These are phyloP conservation scores for Drechslerella coelobrocha DNA, from an alignment of 2,329 filamentous ascomycete genomes.

Conservation along the genomic window DNA sequence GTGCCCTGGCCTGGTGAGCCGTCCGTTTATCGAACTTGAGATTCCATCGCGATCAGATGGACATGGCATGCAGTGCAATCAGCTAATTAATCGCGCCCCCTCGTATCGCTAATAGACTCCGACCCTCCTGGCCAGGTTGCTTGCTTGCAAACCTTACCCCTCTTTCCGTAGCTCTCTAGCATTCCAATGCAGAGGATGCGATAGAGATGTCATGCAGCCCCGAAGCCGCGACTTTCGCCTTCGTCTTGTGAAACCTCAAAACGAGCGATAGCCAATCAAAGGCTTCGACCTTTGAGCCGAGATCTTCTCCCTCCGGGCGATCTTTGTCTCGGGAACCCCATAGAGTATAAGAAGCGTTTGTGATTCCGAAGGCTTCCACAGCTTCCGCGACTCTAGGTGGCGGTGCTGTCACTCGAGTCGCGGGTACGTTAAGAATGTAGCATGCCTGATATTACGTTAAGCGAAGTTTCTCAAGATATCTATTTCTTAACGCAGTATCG, in stretches of 20 bases:
- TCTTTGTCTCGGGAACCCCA: constrained; percentile 50
- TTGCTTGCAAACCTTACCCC: constrained; percentile 23
- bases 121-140: constrained; percentile 4
- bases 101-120: constrained; percentile 18
- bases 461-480: too few relatives aligned
- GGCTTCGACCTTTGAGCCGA: not conserved
- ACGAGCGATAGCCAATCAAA: constrained; percentile 22
- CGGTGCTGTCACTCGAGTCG: not conserved
- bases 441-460: not conserved
- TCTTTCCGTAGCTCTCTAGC: constrained; percentile 13
- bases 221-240: constrained; percentile 6
- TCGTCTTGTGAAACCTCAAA: constrained; percentile 37
- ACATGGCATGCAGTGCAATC: constrained; percentile 13
- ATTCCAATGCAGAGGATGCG: not conserved
- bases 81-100: not conserved
- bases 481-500: too few relatives aligned
- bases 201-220: constrained; percentile 12
- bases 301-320: constrained; percentile 36
- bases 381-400: not conserved
- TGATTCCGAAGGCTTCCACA: constrained; percentile 17
- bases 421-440: not conserved
- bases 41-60: constrained; percentile 44
- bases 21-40: constrained; percentile 16
- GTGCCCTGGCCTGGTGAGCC: constrained; percentile 23
- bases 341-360: constrained; percentile 31